phyloP scores from a whole-genome alignment of 805 yeast species.

The Saturnispora sanitii region DNA sequence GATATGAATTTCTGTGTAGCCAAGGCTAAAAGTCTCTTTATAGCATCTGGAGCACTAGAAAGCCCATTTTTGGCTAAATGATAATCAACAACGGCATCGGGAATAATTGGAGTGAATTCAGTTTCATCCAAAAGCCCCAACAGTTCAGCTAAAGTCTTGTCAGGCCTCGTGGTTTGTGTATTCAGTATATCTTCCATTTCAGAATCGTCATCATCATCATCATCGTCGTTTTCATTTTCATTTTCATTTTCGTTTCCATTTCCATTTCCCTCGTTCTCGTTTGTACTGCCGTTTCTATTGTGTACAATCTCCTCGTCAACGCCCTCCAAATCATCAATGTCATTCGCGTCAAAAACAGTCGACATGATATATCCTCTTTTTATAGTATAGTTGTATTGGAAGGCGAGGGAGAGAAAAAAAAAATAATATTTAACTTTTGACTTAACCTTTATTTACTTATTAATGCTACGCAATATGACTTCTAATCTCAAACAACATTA shows the following conservation, averaged over 20 bases:
- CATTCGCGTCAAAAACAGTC: not conserved
- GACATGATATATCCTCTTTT: not conserved
- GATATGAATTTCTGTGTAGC: slow-evolving; percentile 94
- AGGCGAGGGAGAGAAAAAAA: not conserved
- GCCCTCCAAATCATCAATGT: slow-evolving; percentile 1
- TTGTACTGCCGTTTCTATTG: not conserved
- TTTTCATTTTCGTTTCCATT: slow-evolving; percentile 3
- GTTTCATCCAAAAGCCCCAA: slow-evolving; percentile 87
- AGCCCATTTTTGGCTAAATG: slow-evolving; percentile 51
- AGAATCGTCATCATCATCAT: slow-evolving; percentile 1
- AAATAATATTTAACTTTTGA: not conserved
- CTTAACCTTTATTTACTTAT: not conserved
- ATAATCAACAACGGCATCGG: slow-evolving; percentile 93
- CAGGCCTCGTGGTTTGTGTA: slow-evolving; percentile 51
- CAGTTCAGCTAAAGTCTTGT: slow-evolving; percentile 75
- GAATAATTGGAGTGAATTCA: slow-evolving; percentile 90
- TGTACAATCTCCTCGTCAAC: not conserved
- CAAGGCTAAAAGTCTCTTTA: slow-evolving; percentile 76
- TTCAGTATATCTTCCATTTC: no score
- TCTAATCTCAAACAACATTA: slow-evolving; percentile 60
- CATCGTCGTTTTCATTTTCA: slow-evolving; percentile 7
- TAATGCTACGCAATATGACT: slow-evolving; percentile 20
- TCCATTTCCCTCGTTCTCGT: slow-evolving; percentile 2
- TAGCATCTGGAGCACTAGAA: no score
- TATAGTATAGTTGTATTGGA: no score